Evolutionary conservation across 306 rosid species (phyloP).

Genomic region (Sesbania bispinosa): DNA sequence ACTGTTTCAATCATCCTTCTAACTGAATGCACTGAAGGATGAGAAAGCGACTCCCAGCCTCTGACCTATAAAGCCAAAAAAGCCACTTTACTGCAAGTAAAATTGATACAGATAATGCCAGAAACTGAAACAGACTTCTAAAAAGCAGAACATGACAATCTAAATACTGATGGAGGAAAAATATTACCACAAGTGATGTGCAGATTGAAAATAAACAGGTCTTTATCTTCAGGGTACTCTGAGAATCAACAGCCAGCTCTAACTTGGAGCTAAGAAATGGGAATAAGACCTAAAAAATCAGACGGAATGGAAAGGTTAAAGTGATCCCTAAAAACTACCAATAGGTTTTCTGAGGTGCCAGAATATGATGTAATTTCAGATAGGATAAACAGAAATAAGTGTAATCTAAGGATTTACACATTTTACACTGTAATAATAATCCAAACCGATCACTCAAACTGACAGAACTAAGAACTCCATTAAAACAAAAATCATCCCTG

Average conservation of each 20-base stretch:
- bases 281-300: slow-evolving; percentile 57
- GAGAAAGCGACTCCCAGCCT: slow-evolving; percentile 57
- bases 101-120: slow-evolving; percentile 21
- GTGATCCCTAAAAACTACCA: slow-evolving; percentile 14
- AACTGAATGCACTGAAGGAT: slow-evolving; percentile 49
- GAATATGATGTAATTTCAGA: slow-evolving; percentile 16
- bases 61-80: slow-evolving; percentile 56
- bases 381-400: neutral
- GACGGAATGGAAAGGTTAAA: slow-evolving; percentile 19
- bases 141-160: slow-evolving; percentile 6
- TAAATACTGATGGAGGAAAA: neutral
- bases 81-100: slow-evolving; percentile 14
- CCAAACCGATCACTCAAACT: slow-evolving; percentile 7
- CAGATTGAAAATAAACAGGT: slow-evolving; percentile 77
- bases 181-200: slow-evolving; percentile 78
- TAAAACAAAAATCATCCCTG: neutral
- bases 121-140: slow-evolving; percentile 12
- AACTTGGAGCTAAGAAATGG: slow-evolving; percentile 55
- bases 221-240: slow-evolving; percentile 52
- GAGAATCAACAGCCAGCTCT: slow-evolving; percentile 47
- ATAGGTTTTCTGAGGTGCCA: slow-evolving; percentile 10
- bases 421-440: neutral
- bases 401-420: neutral
- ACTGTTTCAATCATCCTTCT: slow-evolving; percentile 59
- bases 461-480: slow-evolving; percentile 2